phyloP scores from a whole-genome alignment of 2,329 filamentous ascomycete genomes.

The Xylariales sp. region DNA sequence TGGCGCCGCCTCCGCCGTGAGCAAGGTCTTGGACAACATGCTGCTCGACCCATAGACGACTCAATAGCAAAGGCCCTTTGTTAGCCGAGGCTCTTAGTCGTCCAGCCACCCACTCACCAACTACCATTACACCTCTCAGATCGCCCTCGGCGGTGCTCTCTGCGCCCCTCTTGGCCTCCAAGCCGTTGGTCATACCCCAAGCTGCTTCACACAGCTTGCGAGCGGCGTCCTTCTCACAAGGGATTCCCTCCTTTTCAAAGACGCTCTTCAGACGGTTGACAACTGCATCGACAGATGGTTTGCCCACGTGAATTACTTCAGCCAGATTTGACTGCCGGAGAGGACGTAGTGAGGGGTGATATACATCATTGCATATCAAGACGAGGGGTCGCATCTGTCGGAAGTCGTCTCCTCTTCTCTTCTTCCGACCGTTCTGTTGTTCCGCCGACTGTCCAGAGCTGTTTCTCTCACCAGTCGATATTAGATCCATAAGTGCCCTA shows the following conservation, averaged over 20 bases:
- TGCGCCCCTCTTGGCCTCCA: constrained; percentile 63
- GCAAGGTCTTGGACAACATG: constrained; percentile 64
- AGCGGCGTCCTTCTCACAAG: constrained; percentile 84
- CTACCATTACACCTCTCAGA: constrained; percentile 78
- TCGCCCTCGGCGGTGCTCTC: constrained; percentile 69
- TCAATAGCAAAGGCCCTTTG: constrained; percentile 47
- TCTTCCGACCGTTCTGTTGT: constrained; percentile 43
- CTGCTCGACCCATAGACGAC: constrained; percentile 71
- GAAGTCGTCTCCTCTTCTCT: constrained; percentile 84
- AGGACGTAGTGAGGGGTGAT: constrained; percentile 82
- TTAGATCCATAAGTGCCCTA: constrained; percentile 88
- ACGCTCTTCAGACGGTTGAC: constrained; percentile 75
- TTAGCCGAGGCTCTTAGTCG: constrained; percentile 53
- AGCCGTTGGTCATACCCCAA: constrained; percentile 73
- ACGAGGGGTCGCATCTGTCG: constrained; percentile 83
- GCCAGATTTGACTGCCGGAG: constrained; percentile 80
- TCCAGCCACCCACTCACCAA: constrained; percentile 80
- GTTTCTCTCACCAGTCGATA: constrained; percentile 83
- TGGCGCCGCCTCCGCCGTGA: constrained; percentile 66
- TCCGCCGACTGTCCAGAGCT: constrained; percentile 27
- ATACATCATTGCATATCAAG: constrained; percentile 95
- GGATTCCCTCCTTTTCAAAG: constrained; percentile 84
- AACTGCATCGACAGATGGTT: constrained; percentile 82
- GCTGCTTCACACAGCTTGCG: constrained; percentile 78
- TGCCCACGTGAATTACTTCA: constrained; percentile 88